These are phyloP conservation scores for Crithidia thermophila DNA, from an alignment of 208 protist species.

Conservation along the genomic window DNA sequence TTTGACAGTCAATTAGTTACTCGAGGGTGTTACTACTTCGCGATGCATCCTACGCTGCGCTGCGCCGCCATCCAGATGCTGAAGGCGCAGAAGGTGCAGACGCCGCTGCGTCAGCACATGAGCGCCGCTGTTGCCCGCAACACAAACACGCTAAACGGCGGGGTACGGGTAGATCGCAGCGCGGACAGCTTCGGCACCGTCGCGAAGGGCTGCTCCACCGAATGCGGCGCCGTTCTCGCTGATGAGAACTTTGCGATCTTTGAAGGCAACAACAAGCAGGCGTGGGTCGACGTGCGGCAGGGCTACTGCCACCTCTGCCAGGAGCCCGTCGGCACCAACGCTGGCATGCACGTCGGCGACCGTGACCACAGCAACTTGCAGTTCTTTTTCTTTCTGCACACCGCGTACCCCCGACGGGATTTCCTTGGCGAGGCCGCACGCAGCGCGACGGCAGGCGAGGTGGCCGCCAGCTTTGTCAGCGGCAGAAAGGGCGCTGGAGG, in stretches of 20 bases:
- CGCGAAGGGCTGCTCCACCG: slow-evolving; percentile 43
- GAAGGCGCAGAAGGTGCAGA: neutral
- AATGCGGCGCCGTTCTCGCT: slow-evolving; percentile 30
- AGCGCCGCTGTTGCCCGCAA: neutral
- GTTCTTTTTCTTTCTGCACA: slow-evolving; percentile 85
- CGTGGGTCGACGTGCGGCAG: slow-evolving; percentile 64
- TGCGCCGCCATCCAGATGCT: neutral
- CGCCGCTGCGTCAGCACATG: neutral
- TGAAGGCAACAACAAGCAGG: slow-evolving; percentile 83
- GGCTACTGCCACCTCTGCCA: slow-evolving; percentile 87
- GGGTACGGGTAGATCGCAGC: too few relatives aligned
- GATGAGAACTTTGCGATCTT: slow-evolving; percentile 42
- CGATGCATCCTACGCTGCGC: neutral
- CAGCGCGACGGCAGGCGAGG: slow-evolving; percentile 4
- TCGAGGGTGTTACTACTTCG: too few relatives aligned
- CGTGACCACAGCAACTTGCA: slow-evolving; percentile 84
- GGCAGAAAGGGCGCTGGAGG: neutral
- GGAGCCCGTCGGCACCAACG: slow-evolving; percentile 69
- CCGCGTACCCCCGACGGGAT: slow-evolving; percentile 54
- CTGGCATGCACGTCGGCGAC: slow-evolving; percentile 67
- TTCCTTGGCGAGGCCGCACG: slow-evolving; percentile 9
- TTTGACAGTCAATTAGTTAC: too few relatives aligned
- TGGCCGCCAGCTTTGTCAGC: neutral
- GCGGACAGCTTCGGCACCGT: neutral
- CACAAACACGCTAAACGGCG: neutral